Evolutionary conservation across 148 eudicot species (phyloP), one percentile per base, ranked within the genome.

Genomic region (Chenopodium suecicum): DNA sequence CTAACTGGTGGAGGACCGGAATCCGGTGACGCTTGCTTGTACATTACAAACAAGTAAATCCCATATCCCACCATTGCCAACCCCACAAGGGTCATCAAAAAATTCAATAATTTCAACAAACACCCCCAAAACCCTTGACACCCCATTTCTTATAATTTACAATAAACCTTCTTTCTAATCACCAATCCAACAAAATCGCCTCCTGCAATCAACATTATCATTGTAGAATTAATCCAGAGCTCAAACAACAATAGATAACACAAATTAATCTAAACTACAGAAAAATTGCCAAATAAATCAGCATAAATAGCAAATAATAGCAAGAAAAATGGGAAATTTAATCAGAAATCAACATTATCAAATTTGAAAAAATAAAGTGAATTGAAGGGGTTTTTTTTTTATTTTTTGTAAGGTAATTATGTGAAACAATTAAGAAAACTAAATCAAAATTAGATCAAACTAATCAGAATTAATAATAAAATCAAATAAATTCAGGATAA

Each of bases 11-110:
- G 78, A 74, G 80, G 27, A 29, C 76, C 27, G 0, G 87, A 20
- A 79, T 80, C 84, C 56, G 83, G 75, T 25, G 87, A 75, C 4
- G 87, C 85, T 66, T 90, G 89, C 73, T 89, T 82, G 81, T 88
- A 96, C 86, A 85, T 89, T 65, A 94, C 97, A 88, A 91, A 96
- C 82, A 96, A 90, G 90, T 96, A 96, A 80, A 96, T 85, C 54
- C 98, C 99, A 80, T 92, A 96, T 0, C 95, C 99, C 82, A 96
- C 88, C 87, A 94, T 90, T 1, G 98, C 94, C 83, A 96, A 70
- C 78, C 98, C 99, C 44, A 83, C 88, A 70, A 96, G 86, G 56
- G 91, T 91, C 87, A 96, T 80, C 81, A 96, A 79, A 79, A 96
- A 89, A 85, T 96, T 96, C 27, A 96, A 81, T 37, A 94, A 83